These are phyloP conservation scores for Cynanchum wilfordii DNA, from an alignment of 257 asterid species.

Conservation along the genomic window DNA sequence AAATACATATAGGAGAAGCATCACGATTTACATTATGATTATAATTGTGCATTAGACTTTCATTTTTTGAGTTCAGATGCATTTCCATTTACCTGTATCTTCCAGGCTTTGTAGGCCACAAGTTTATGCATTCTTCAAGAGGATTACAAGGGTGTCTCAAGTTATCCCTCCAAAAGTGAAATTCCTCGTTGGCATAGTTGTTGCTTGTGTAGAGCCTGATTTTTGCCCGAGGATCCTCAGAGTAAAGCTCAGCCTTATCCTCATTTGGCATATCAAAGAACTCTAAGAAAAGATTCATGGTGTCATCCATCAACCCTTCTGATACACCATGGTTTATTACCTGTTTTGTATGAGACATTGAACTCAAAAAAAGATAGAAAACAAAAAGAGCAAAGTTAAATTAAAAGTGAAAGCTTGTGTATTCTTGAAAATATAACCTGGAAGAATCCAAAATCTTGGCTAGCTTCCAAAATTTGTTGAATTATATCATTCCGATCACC, in stretches of 20 bases:
- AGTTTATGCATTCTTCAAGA: slow-evolving; percentile 17
- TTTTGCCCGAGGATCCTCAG: slow-evolving; percentile 31
- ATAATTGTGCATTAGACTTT: neutral
- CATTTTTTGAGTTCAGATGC: neutral
- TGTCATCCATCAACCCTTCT: slow-evolving; percentile 22
- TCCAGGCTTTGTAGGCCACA: slow-evolving; percentile 29
- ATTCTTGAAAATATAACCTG: slow-evolving; percentile 23
- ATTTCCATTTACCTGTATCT: slow-evolving; percentile 18
- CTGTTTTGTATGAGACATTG: too few relatives aligned
- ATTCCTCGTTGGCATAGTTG: slow-evolving; percentile 16
- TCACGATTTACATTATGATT: neutral
- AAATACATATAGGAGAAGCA: neutral
- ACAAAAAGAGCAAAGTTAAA: neutral
- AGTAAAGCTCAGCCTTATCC: slow-evolving; percentile 25
- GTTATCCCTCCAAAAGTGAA: slow-evolving; percentile 26
- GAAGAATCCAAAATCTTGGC: slow-evolving; percentile 47
- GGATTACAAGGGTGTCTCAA: slow-evolving; percentile 28
- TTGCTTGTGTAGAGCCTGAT: slow-evolving; percentile 40
- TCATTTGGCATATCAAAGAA: slow-evolving; percentile 23
- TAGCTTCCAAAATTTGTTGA: slow-evolving; percentile 34
- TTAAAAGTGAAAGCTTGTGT: slow-evolving; percentile 1
- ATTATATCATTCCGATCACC: slow-evolving; percentile 11
- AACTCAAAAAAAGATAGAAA: neutral
- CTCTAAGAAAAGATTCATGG: slow-evolving; percentile 33
- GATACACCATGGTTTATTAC: too few relatives aligned